Percentiles rank a stretch among this genome's conserved stretches.
These are phyloP conservation scores for Anisogramma anomala DNA, from an alignment of 2,329 filamentous ascomycete genomes.

Conservation along the genomic window DNA sequence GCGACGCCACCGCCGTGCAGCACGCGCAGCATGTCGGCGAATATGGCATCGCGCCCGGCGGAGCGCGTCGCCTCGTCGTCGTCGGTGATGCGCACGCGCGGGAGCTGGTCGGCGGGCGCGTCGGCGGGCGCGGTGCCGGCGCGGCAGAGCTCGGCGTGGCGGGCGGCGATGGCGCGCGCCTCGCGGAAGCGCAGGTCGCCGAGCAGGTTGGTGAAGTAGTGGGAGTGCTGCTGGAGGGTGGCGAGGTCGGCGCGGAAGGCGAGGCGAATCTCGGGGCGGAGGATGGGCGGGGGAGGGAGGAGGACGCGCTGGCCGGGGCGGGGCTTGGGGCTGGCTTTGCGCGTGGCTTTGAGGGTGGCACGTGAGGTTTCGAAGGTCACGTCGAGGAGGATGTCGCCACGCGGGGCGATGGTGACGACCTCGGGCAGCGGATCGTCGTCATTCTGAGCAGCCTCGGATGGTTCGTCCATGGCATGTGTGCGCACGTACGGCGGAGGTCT, in stretches of 20 bases:
- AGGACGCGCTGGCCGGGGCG: conserved; percentile 16
- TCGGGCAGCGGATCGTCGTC: conserved; percentile 20
- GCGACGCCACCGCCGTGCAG: conserved; percentile 47
- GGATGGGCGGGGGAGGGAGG: conserved; percentile 19
- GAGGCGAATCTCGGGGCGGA: conserved; percentile 28
- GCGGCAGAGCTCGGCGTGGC: conserved; percentile 38
- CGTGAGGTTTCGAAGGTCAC: conserved; percentile 52
- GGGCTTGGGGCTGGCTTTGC: conserved; percentile 26
- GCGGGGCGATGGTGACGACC: conserved; percentile 39
- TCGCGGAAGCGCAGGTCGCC: conserved; percentile 53
- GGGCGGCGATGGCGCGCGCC: conserved; percentile 40
- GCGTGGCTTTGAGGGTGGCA: conserved; percentile 35
- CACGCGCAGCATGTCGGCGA: conserved; percentile 56
- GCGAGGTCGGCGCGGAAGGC: conserved; percentile 50
- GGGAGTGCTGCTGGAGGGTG: conserved; percentile 48
- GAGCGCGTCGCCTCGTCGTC: conserved; percentile 56
- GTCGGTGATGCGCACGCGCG: conserved; percentile 51
- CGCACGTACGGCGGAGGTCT: not conserved
- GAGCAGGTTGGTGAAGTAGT: conserved; percentile 59
- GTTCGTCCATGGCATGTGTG: conserved; percentile 16
- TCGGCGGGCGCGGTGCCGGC: conserved; percentile 36
- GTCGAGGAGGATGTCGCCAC: conserved; percentile 55
- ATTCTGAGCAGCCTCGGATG: conserved; percentile 15
- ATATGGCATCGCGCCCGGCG: conserved; percentile 47
- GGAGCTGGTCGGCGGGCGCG: conserved; percentile 41